Percentiles rank a stretch among this genome's conserved stretches.
These are phyloP conservation scores for Lactarius pseudohatsudake DNA, from an alignment of 768 basidiomycete species.

Conservation along the genomic window DNA sequence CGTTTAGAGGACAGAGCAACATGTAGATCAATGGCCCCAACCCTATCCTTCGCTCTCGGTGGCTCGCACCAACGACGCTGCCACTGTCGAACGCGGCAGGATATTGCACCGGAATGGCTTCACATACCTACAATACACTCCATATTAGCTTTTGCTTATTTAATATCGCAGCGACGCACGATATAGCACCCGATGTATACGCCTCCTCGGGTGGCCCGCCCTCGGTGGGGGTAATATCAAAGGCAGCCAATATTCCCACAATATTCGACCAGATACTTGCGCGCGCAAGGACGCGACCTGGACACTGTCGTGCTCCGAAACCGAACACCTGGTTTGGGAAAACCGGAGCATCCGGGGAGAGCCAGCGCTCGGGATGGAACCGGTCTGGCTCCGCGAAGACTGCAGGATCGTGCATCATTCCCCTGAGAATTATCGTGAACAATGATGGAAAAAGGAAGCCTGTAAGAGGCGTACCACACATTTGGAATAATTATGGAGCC, in stretches of 20 bases:
- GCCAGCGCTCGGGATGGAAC: not conserved
- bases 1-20: not conserved
- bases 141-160: not conserved
- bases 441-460: not conserved
- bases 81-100: not conserved
- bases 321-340: not conserved
- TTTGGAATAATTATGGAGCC: not conserved
- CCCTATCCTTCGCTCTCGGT: not conserved
- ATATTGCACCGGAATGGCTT: constrained; percentile 1
- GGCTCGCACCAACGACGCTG: not conserved
- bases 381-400: not conserved
- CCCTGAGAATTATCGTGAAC: not conserved
- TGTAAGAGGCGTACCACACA: not conserved
- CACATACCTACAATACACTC: not conserved
- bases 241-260: not conserved
- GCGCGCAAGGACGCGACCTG: not conserved
- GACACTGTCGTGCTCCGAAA: not conserved
- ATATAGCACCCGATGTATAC: not conserved
- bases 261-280: not conserved
- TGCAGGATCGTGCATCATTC: not conserved
- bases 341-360: not conserved
- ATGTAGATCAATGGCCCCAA: not conserved
- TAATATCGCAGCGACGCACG: not conserved
- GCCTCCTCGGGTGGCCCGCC: not conserved
- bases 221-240: not conserved